phyloP scores from a whole-genome alignment of 208 protist species.

The Trypanosoma rangeli region DNA sequence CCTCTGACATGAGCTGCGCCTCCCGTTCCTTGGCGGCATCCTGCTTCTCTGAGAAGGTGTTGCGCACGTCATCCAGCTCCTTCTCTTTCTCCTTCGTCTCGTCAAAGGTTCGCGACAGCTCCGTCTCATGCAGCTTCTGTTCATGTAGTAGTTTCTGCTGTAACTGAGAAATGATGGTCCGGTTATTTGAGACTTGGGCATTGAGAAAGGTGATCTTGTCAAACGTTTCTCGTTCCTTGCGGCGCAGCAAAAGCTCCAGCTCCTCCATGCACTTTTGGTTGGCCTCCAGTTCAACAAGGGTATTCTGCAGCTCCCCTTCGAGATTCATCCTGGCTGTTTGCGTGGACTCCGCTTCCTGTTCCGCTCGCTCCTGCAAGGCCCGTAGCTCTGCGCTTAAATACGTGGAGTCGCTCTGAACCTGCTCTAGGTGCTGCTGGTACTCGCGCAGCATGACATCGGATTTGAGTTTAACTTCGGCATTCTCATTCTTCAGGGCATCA shows the following conservation, averaged over 20 bases:
- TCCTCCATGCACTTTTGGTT: slow-evolving; percentile 63
- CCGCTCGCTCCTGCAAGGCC: slow-evolving; percentile 41
- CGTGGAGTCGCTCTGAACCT: slow-evolving; percentile 79
- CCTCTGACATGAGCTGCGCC: slow-evolving; percentile 46
- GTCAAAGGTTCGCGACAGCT: slow-evolving; percentile 36
- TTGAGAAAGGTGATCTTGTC: slow-evolving; percentile 89
- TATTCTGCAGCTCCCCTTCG: slow-evolving; percentile 36
- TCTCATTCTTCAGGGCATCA: slow-evolving; percentile 39
- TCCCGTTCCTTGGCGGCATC: slow-evolving; percentile 37
- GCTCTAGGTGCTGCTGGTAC: slow-evolving; percentile 75
- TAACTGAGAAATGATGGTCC: slow-evolving; percentile 66
- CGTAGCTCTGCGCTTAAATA: slow-evolving; percentile 76
- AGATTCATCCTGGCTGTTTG: slow-evolving; percentile 32
- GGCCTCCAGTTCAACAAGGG: slow-evolving; percentile 59
- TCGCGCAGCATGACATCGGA: slow-evolving; percentile 57
- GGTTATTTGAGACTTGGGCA: slow-evolving; percentile 82
- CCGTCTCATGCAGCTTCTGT: slow-evolving; percentile 37
- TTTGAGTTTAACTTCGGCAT: slow-evolving; percentile 32
- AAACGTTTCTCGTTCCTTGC: slow-evolving; percentile 77
- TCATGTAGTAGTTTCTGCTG: slow-evolving; percentile 61
- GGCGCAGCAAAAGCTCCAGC: slow-evolving; percentile 57
- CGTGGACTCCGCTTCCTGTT: slow-evolving; percentile 31
- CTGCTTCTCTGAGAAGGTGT: slow-evolving; percentile 23
- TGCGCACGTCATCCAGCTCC: slow-evolving; percentile 34
- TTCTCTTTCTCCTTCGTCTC: slow-evolving; percentile 32